These are phyloP conservation scores for Fusarium guadeloupense DNA, from an alignment of 2,329 filamentous ascomycete species.

Conservation along the genomic window DNA sequence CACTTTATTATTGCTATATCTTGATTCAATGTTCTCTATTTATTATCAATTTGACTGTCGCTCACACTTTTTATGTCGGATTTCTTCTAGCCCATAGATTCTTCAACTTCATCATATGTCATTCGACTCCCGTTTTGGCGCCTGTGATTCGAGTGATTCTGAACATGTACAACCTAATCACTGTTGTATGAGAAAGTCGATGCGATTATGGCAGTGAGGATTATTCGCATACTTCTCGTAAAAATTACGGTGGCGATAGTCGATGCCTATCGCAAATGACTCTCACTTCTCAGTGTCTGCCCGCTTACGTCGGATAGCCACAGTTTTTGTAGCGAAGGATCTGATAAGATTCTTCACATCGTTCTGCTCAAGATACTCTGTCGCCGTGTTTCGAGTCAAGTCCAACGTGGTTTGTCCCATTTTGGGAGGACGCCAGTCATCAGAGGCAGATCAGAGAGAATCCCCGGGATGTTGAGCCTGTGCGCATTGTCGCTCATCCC, in stretches of 20 bases:
- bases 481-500: too few species aligned
- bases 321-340: fast-evolving
- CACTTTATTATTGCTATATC: neutral
- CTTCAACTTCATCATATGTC: neutral
- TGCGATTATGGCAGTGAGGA: neutral
- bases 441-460: too few species aligned
- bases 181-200: neutral
- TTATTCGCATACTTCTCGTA: neutral
- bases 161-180: too few species aligned
- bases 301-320: neutral
- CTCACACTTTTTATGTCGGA: too few species aligned
- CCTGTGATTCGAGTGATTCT: neutral
- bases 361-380: neutral
- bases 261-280: neutral
- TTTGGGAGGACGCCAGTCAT: neutral
- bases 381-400: fast-evolving
- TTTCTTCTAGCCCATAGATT: neutral
- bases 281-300: neutral
- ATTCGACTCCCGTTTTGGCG: neutral
- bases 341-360: fast-evolving
- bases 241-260: neutral
- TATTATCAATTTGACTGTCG: neutral
- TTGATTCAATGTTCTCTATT: too few species aligned
- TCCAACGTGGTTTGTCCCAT: neutral
- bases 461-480: too few species aligned